These are phyloP conservation scores for Barbarea vulgaris DNA, from an alignment of 345 rosid genomes.

Conservation along the genomic window DNA sequence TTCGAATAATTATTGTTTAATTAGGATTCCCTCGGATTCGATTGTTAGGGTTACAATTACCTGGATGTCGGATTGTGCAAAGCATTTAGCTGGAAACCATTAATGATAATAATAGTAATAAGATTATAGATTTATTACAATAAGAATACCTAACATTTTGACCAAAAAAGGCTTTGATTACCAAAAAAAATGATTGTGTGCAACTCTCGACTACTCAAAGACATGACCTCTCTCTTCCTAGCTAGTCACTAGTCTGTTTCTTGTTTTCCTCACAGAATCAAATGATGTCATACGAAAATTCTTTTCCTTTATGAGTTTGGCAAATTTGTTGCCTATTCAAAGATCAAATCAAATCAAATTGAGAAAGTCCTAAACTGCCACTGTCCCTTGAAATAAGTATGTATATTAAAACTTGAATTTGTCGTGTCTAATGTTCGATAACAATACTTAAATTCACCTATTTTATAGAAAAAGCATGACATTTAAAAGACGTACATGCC, in stretches of 20 bases:
- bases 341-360: not conserved
- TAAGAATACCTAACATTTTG: conserved; percentile 16
- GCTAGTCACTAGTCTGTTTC: conserved; percentile 22
- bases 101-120: not conserved
- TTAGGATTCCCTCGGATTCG: not conserved
- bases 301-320: conserved; percentile 12
- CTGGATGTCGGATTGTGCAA: conserved; percentile 5
- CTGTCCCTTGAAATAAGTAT: not conserved
- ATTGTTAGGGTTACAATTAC: conserved; percentile 8
- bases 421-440: not conserved
- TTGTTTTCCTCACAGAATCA: conserved; percentile 34
- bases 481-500: not conserved
- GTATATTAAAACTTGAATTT: not conserved
- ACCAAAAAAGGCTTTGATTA: not conserved
- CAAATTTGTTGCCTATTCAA: conserved; percentile 16
- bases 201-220: conserved; percentile 25
- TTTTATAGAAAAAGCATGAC: not conserved
- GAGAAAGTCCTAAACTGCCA: not conserved
- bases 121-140: not conserved
- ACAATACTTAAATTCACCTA: not conserved
- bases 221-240: conserved; percentile 19
- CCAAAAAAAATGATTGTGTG: conserved; percentile 24
- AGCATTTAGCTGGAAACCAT: conserved; percentile 31
- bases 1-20: not conserved
- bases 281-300: conserved; percentile 20